phyloP scores from a whole-genome alignment of 2,329 filamentous ascomycete species.

The Lojkania enalia region DNA sequence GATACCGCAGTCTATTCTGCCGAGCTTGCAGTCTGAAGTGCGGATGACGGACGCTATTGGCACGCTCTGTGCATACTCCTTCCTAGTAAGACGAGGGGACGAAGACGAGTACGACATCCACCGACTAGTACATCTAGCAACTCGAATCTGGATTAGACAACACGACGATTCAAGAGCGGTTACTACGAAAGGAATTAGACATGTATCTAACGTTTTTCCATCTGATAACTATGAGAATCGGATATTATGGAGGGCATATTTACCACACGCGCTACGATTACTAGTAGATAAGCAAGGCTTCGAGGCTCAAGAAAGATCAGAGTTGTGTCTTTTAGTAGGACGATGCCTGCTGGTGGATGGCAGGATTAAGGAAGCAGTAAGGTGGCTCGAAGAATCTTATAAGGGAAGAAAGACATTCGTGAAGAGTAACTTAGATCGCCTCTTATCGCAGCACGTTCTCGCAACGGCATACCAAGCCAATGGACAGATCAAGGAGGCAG shows the following conservation, averaged over 20 bases:
- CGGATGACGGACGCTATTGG: slow-evolving; percentile 24
- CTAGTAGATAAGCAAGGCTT: slow-evolving; percentile 8
- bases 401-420: slow-evolving; percentile 3
- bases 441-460: slow-evolving; percentile 9
- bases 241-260: slow-evolving; percentile 15
- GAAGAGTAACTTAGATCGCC: slow-evolving; percentile 2
- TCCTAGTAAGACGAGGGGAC: slow-evolving; percentile 17
- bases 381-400: slow-evolving; percentile 15
- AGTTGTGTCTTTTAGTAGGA: slow-evolving; percentile 13
- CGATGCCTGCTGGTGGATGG: slow-evolving; percentile 12
- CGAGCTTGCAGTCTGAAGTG: slow-evolving; percentile 10
- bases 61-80: slow-evolving; percentile 28
- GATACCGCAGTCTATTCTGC: slow-evolving; percentile 16
- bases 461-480: slow-evolving; percentile 9
- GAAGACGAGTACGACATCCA: slow-evolving; percentile 17
- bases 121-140: slow-evolving; percentile 21
- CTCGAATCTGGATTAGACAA: slow-evolving; percentile 15
- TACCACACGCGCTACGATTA: slow-evolving; percentile 17
- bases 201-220: slow-evolving; percentile 18
- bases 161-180: slow-evolving; percentile 3
- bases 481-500: slow-evolving; percentile 11
- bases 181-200: slow-evolving; percentile 6
- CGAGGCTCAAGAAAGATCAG: slow-evolving; percentile 2
- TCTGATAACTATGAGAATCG: slow-evolving; percentile 11
- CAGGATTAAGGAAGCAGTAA: slow-evolving; percentile 16